These are phyloP conservation scores for Carex littledalei DNA, from an alignment of 176 grass and related monocot genomes.

Conservation along the genomic window DNA sequence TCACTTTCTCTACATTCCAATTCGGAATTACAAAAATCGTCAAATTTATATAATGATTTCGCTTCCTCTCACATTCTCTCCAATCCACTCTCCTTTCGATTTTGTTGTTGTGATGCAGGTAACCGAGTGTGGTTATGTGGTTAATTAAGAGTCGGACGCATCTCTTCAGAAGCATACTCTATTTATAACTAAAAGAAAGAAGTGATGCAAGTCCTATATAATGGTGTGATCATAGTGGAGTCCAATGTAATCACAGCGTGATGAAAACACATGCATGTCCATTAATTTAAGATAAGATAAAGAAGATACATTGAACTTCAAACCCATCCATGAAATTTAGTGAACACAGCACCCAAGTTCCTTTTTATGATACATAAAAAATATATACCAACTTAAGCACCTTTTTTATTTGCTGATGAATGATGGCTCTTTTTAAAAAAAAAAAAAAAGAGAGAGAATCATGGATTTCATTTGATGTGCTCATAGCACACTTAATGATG, in stretches of 20 bases:
- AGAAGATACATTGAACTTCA: background rate
- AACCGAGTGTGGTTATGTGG: too few species aligned
- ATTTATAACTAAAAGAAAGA: background rate
- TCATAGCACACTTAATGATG: background rate
- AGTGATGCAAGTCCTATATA: background rate
- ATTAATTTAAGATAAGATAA: background rate
- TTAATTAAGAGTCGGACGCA: too few species aligned
- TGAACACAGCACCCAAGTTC: background rate
- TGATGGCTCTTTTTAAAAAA: background rate
- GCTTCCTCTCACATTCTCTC: too few species aligned
- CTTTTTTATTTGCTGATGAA: background rate
- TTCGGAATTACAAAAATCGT: too few species aligned
- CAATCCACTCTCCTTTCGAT: too few species aligned
- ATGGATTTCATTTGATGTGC: background rate
- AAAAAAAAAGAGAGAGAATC: background rate
- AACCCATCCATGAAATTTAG: background rate
- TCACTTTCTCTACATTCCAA: too few species aligned
- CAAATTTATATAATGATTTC: too few species aligned
- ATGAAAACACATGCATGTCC: slow-evolving; percentile 3
- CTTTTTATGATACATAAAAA: background rate
- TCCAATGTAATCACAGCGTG: background rate
- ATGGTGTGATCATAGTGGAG: background rate
- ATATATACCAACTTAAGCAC: background rate
- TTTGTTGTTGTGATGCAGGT: too few species aligned
- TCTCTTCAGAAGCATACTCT: too few species aligned